Base-by-base conservation (phyloP, 2,329 filamentous ascomycete species). In the Aspergillus chevalieri region DNA sequence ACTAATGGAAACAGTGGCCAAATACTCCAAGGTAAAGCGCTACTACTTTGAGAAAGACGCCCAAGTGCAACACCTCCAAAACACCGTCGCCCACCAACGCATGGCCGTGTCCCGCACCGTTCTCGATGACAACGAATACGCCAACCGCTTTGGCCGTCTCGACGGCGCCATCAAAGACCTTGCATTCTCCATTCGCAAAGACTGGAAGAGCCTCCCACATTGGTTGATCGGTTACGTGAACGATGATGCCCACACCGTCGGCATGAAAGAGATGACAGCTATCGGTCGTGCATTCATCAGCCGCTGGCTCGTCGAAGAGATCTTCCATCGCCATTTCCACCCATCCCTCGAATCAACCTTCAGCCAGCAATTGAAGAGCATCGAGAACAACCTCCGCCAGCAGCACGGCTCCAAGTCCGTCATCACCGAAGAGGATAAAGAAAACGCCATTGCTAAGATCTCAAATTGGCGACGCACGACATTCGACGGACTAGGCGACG, bases 11-110 rank as follows among this genome's bases (percentile, higher is more conserved):
- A 47, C 56, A 95, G 91, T 93, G 64, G 83, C 83, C 58, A 98
- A 98, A 74, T 98, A 98, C 68, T 94, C 94, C 68, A 95, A 96
- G 66, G 92, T 98, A 50, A 98, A 98, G 75, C 85, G 90, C 49
- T 87, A 96, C 61, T 98, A 96, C 67, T 97, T 97, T 68, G 93
- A 97, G 56, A 86, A 95, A 60, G 87, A 85, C 57, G 79, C 84
- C 15, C 91, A 96, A 69, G 87, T 97, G 21, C 92, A 96, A 68
- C 87, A 93, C 61, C 79, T 98, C 15, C 93, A 98, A 68, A 97
- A 98, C 68, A 93, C 90, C n/a, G 82, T 98, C 47, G 93, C 93
- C 50, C 93, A 95, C 69, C 93, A 97, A 71, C 86, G 92, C 51
- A 85, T 98, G 68, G 93, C 93, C 3, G 87, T 94, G 65, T 97